Conservation (phyloP, 176 grass and related monocot species). For the Phyllostachys edulis region DNA sequence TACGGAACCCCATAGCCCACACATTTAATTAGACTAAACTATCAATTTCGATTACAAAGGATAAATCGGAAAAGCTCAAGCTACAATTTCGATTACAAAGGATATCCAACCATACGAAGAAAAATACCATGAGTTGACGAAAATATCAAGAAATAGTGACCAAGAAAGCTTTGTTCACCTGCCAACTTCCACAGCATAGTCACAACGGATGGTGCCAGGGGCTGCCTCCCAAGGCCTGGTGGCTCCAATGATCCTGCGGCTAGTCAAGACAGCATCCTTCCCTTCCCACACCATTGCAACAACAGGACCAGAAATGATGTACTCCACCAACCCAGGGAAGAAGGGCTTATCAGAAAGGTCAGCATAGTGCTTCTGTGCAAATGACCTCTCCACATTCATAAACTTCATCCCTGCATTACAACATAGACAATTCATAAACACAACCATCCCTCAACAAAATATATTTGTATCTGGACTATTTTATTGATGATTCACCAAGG, state of each 20-base stretch:
- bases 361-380: slow-evolving; percentile 80
- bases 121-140: neutral
- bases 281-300: slow-evolving; percentile 84
- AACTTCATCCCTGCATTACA: slow-evolving; percentile 58
- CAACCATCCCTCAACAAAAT: neutral
- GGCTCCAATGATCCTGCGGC: slow-evolving; percentile 70
- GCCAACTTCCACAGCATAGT: slow-evolving; percentile 71
- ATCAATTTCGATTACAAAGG: neutral
- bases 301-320: slow-evolving; percentile 77
- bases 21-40: neutral
- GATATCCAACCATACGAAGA: neutral
- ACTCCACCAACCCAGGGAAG: slow-evolving; percentile 66
- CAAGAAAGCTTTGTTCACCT: slow-evolving; percentile 45
- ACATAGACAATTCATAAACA: neutral
- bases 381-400: slow-evolving; percentile 67
- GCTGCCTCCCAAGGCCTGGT: slow-evolving; percentile 70
- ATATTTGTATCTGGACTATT: neutral
- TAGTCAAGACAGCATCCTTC: slow-evolving; percentile 61
- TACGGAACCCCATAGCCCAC: neutral
- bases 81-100: neutral
- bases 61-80: neutral
- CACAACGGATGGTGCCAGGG: slow-evolving; percentile 71
- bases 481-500: neutral
- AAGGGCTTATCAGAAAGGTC: slow-evolving; percentile 67
- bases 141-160: neutral